Conservation (phyloP, 2,329 filamentous ascomycete genomes). For the Exophiala mesophila region DNA sequence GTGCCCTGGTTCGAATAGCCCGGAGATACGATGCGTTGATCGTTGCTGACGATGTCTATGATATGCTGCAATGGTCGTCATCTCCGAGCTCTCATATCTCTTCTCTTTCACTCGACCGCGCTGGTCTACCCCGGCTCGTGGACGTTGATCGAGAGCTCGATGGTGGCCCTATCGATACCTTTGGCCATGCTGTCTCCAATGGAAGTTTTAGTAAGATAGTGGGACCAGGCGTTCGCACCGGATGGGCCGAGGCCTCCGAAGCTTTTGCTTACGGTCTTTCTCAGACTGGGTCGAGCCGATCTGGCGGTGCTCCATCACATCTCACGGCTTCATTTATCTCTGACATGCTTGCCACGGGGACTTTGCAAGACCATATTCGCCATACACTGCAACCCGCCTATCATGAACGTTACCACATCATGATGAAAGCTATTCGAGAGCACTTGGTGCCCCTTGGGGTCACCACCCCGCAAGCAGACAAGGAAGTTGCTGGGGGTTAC, state of each 20-base stretch:
- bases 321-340: slow-evolving; percentile 54
- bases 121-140: slow-evolving; percentile 63
- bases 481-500: slow-evolving; percentile 67
- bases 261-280: slow-evolving; percentile 57
- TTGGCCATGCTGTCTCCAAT: slow-evolving; percentile 79
- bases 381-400: slow-evolving; percentile 54
- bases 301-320: slow-evolving; percentile 58
- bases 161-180: slow-evolving; percentile 55
- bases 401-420: slow-evolving; percentile 46
- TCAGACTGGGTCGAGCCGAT: slow-evolving; percentile 54
- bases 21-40: slow-evolving; percentile 76
- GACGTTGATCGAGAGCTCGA: slow-evolving; percentile 71
- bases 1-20: slow-evolving; percentile 68
- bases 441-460: slow-evolving; percentile 62
- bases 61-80: slow-evolving; percentile 87
- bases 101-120: slow-evolving; percentile 33
- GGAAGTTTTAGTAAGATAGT: slow-evolving; percentile 86
- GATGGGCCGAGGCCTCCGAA: slow-evolving; percentile 75
- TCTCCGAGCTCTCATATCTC: slow-evolving; percentile 33
- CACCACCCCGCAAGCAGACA: slow-evolving; percentile 38
- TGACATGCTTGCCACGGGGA: slow-evolving; percentile 48
- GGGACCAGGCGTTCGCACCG: slow-evolving; percentile 74
- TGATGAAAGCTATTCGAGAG: slow-evolving; percentile 56
- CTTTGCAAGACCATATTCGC: slow-evolving; percentile 51
- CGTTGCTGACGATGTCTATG: slow-evolving; percentile 88